A percentile compares a stretch with the other conserved stretches of the same genome.
phyloP scores from a whole-genome alignment of 345 rosid genomes.

The Viola odorata region DNA sequence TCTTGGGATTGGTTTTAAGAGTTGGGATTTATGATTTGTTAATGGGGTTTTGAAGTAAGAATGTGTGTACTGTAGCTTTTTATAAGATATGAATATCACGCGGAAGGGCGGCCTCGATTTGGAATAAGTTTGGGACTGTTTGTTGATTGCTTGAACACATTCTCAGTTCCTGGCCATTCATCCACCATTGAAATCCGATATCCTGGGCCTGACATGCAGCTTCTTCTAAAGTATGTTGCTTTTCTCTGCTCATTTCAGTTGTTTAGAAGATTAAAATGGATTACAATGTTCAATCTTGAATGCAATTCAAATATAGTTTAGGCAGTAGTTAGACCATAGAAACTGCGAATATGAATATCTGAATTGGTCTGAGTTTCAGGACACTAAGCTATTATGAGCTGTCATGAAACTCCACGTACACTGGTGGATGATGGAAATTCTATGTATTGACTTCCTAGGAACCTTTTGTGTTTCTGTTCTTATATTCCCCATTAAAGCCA shows the following conservation, averaged over 20 bases:
- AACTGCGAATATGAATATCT: too few relatives aligned
- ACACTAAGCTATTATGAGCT: too few relatives aligned
- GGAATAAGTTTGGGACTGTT: conserved; percentile 87
- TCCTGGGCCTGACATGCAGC: conserved; percentile 97
- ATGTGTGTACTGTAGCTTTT: conserved; percentile 47
- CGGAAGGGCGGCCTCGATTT: conserved; percentile 72
- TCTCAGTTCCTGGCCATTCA: conserved; percentile 71
- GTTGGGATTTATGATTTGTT: too few relatives aligned
- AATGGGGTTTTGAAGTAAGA: too few relatives aligned
- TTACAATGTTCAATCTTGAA: too few relatives aligned
- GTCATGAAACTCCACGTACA: too few relatives aligned
- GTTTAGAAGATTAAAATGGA: background rate
- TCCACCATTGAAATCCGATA: conserved; percentile 67
- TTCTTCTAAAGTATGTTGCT: conserved; percentile 72
- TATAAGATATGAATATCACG: conserved; percentile 49
- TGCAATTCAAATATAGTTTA: too few relatives aligned
- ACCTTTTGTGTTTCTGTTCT: background rate
- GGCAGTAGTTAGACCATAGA: too few relatives aligned
- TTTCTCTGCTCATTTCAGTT: background rate
- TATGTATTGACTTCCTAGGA: background rate
- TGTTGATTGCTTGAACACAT: conserved; percentile 86
- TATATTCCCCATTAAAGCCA: background rate
- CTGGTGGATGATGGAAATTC: background rate
- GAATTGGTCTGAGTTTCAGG: too few relatives aligned
- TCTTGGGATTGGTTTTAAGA: too few relatives aligned